Evolutionary conservation across 768 basidiomycete species (phyloP).

Genomic region (Amanita fuliginea): DNA sequence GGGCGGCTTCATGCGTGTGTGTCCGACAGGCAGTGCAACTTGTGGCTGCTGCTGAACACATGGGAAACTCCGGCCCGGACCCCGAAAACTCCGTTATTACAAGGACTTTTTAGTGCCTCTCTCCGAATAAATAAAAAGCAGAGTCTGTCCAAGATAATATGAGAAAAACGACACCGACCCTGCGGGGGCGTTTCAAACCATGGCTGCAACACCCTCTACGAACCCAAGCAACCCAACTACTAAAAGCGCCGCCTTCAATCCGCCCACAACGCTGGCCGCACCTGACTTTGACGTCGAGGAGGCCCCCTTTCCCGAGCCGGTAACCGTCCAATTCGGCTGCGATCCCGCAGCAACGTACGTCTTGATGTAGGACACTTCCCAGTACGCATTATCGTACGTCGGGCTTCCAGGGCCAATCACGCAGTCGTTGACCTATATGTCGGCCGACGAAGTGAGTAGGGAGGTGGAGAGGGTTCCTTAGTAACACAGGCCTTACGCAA

Average conservation of each 20-base stretch:
- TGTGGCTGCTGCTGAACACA: no score
- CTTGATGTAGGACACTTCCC: conserved; percentile 48
- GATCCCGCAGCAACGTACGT: conserved; percentile 34
- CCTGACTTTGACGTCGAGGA: not conserved
- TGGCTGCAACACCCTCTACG: conserved; percentile 4
- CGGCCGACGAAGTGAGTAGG: not conserved
- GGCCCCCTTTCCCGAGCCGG: not conserved
- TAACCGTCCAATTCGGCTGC: conserved; percentile 3
- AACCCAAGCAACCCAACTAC: not conserved
- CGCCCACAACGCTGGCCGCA: not conserved
- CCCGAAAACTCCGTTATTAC: no score
- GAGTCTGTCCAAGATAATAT: no score
- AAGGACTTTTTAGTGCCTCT: no score
- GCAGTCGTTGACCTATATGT: conserved; percentile 25
- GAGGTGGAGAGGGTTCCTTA: not conserved
- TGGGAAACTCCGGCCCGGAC: no score
- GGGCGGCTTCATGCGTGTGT: no score
- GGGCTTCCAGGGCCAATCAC: conserved; percentile 33
- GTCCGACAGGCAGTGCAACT: no score
- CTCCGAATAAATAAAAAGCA: no score
- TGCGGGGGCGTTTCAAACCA: no score
- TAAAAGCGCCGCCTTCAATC: not conserved
- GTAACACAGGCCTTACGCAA: conserved; percentile 21
- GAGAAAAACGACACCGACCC: no score
- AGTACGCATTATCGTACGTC: conserved; percentile 42